Evolutionary conservation across 2,329 filamentous ascomycete species (phyloP), one percentile per base, ranked within the genome.

Genomic region (Aspergillus piperis): DNA sequence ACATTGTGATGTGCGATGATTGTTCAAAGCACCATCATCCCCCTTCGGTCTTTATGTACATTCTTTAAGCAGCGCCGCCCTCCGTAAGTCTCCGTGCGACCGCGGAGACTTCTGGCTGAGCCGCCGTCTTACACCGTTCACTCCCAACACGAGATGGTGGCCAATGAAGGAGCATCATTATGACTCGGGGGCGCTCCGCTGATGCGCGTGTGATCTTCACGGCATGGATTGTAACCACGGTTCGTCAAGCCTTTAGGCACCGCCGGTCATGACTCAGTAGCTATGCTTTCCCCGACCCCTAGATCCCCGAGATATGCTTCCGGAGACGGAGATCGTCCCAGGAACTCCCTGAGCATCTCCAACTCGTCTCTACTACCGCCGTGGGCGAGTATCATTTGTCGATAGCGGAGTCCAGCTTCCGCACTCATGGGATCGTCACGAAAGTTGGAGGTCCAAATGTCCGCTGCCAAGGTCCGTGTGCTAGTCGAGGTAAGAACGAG

Each of bases 291-390:
- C 32, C 32, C 11, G 32, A 36, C 32, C 32, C 53, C 25, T 11
- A 55, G 30, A 27, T 47, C 25, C 15, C 10, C 7, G 8, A 55
- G 30, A 47, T 55, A 55, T 30, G 53, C 53, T 15, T 27, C 23
- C 39, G 30, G n/a, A 3, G 11, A 17, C 5, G 53, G 53, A 21
- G 11, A 39, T 27, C 53, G 41, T 30, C 53, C 53, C 53, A 55
- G 8, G 5, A 47, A 55, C 8, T 15, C 39, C 3, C 17, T 13
- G n/a, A 55, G 13, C 23, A 55, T 21, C 4, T 23, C 53, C 8
- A 19, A 17, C 53, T 55, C 53, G 7, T 55, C 53, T 13, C 25
- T 10, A 47, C 53, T 55, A 7, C 53, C 53, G 5, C 53, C 53
- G 1, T 47, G 23, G 15, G 41, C 53, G n/a, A 55, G n/a, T 11